Evolutionary conservation across 257 asterid species (phyloP), one percentile per base, ranked within the genome.

Genomic region (Leonotis leonurus): DNA sequence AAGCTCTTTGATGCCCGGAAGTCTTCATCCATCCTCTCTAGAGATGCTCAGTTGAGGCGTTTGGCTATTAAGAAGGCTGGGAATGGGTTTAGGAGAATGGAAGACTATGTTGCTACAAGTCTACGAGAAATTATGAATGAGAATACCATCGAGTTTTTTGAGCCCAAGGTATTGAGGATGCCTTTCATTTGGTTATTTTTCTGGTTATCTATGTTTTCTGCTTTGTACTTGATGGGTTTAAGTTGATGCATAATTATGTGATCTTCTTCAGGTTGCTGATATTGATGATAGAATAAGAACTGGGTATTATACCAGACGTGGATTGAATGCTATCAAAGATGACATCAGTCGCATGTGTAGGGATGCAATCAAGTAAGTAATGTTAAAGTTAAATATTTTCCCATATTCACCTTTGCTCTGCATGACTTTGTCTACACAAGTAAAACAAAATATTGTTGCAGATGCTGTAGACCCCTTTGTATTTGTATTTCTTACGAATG

Each of bases 1-100:
- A 93, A 93, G 75, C 88, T 85, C 65, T 89, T 80, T 71, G 99
- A 89, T 80, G 95, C 99, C 74, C 72, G 94, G 63, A 89, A 87
- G 80, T 87, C 95, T 62, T 87, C 97, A 3, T 77, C 94, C 61
- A 89, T 93, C 60, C 80, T 87, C 46, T 89, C 97, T 41, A 84
- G 99, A 76, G 99, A 93, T 78, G 95, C 99, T 53, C 95, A 87
- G 57, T 64, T 93, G 74, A 87, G 96, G 83, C 94, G 83, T 33
- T 81, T 85, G 84, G 82, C 99, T 40, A 76, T 89, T 81, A 93
- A 86, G 78, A 91, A 88, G 76, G 74, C 84, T 44, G 92, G 82
- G 65, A 79, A 79, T 64, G 91, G 95, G 63, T 93, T 85, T 62
- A 89, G 80, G 87, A 87, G 84, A 73, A 80, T 89, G 92, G 95